phyloP scores from a whole-genome alignment of 2,329 filamentous ascomycete genomes.

The Neodidymelliopsis sp. region DNA sequence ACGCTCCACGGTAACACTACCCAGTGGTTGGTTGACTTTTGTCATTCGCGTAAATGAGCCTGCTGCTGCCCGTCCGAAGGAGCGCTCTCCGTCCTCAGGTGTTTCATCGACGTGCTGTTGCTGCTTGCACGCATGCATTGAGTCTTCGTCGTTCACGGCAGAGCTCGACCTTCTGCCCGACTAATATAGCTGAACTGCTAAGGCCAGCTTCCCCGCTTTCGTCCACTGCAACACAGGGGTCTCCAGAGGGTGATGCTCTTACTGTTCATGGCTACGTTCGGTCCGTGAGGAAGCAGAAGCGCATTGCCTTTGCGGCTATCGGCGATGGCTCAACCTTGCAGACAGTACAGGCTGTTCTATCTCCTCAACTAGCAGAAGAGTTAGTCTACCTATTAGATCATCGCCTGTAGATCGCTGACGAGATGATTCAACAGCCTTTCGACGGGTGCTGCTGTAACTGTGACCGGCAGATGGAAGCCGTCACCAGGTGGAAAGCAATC shows the following conservation, averaged over 20 bases:
- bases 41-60: constrained; percentile 40
- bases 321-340: constrained; percentile 85
- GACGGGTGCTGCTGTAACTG: constrained; percentile 79
- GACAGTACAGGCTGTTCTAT: constrained; percentile 81
- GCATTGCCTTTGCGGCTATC: constrained; percentile 80
- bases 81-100: constrained; percentile 31
- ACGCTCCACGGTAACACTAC: constrained; percentile 25
- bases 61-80: constrained; percentile 32
- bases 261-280: constrained; percentile 79
- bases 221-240: constrained; percentile 56
- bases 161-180: constrained; percentile 39
- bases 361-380: constrained; percentile 74
- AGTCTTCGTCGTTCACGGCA: constrained; percentile 34
- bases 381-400: constrained; percentile 55
- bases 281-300: constrained; percentile 86
- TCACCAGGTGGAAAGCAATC: constrained; percentile 74
- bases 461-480: constrained; percentile 78
- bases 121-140: constrained; percentile 24
- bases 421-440: constrained; percentile 66
- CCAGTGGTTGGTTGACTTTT: constrained; percentile 25
- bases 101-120: constrained; percentile 24
- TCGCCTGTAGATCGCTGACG: constrained; percentile 24
- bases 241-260: constrained; percentile 35
- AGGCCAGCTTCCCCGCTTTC: constrained; percentile 56
- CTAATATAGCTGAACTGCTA: constrained; percentile 58